Evolutionary conservation across 129 eudicot species (phyloP), one percentile per base, ranked within the genome.

Genomic region (Saussurea involucrata): DNA sequence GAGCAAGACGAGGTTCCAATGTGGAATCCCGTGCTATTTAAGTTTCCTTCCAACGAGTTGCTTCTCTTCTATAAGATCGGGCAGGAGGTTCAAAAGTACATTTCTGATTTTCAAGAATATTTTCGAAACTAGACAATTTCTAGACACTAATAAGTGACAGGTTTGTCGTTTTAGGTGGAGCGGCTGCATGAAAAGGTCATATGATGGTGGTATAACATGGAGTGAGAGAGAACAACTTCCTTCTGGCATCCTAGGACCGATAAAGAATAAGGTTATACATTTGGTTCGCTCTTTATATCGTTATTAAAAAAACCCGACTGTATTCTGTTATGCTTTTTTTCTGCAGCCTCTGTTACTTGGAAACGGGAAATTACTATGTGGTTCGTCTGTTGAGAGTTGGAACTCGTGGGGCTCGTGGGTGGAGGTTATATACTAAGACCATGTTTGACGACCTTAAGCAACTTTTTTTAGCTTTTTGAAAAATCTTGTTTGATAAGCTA

Each of bases 371-470:
- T 85, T 95, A 81, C 89, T 95, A 11, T 95, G 97, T 74, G 99
- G 97, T 66, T 95, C 99, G n/a, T 95, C 99, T 63, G 96, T 95
- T 10, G 96, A 90, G 79, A 95, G 99, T 82, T 95, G 99, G 99
- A 95, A 95, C 86, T 89, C 99, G 9, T 95, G 97, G 99, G 99
- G 99, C 9, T 86, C 96, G 25, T 95, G 97, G 97, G 83, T 92
- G 80, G 99, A 95, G 95, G 99, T 95, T 42, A 21, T 83, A 76
- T 49, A 28, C 66, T 63, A 17, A 9, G 29, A 32, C 65, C 37
- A 44, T 46, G 58, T 46, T 49, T 17, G 1, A 5, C 22, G 5
- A 49, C 60, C 60, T 17, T 49, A n/a, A n/a, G 61, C 24, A 13
- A 44, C 1, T 42, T 12, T 42, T 11, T 42, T 40, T 1, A 53